Percentiles rank a stretch among this genome's conserved stretches.
These are phyloP conservation scores for Herpotrichia juniperi DNA, from an alignment of 2,329 filamentous ascomycete genomes.

Conservation along the genomic window DNA sequence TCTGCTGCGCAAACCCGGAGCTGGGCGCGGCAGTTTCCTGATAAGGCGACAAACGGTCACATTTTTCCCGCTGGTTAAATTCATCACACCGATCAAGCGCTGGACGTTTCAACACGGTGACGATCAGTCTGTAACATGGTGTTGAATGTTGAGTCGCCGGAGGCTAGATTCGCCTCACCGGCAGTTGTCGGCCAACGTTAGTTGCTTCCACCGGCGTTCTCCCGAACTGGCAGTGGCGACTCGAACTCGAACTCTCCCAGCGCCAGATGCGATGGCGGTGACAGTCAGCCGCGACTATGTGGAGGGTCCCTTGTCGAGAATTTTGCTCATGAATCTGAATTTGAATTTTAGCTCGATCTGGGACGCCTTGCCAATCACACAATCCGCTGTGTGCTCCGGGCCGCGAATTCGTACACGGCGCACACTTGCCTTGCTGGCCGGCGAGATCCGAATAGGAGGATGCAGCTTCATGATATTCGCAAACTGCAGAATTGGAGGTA, in stretches of 20 bases:
- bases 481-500: background rate
- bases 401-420: background rate
- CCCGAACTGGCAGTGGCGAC: background rate
- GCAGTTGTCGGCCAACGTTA: background rate
- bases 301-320: background rate
- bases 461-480: background rate
- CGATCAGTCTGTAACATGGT: background rate
- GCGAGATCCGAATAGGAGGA: background rate
- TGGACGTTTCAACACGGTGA: background rate
- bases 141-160: background rate
- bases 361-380: background rate
- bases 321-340: background rate
- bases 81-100: background rate
- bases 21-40: too few relatives aligned
- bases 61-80: background rate
- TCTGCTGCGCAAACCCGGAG: too few relatives aligned
- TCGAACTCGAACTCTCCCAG: background rate
- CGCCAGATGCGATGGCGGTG: too few relatives aligned
- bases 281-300: background rate
- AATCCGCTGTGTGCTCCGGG: background rate
- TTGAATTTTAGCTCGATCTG: background rate
- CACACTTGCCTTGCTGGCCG: conserved; percentile 1
- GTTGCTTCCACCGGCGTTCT: background rate
- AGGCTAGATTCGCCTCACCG: background rate
- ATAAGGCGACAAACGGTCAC: background rate